Conservation (phyloP, 2,329 filamentous ascomycete species). For the Aspergillus sp. region DNA sequence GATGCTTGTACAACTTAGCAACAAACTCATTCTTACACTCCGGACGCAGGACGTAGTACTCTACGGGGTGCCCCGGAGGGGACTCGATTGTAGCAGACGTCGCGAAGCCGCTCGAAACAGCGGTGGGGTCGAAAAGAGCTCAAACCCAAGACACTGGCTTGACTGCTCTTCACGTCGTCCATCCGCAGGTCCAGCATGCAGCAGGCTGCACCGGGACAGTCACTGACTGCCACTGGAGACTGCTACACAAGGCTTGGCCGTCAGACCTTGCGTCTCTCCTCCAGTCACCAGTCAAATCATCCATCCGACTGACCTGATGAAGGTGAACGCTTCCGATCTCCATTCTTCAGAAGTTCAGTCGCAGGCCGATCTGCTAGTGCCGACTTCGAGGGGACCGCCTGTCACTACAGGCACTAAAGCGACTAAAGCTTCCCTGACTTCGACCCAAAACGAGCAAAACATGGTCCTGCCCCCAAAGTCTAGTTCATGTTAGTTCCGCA, state of each 20-base stretch:
- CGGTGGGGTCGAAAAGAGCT: too few relatives aligned
- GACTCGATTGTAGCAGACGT: not conserved
- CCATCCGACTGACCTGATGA: constrained; percentile 11
- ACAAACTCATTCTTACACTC: not conserved
- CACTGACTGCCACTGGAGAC: not conserved
- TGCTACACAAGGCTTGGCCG: constrained; percentile 20
- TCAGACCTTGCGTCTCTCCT: constrained; percentile 21
- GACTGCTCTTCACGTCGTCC: not conserved
- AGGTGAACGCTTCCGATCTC: not conserved
- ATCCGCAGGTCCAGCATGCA: not conserved
- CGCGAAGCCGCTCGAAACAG: not conserved
- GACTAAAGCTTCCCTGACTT: constrained; percentile 10
- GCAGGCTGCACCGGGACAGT: not conserved
- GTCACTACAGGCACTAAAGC: not conserved
- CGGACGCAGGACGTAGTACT: not conserved
- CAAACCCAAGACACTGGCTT: not conserved
- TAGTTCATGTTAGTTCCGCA: constrained; percentile 14
- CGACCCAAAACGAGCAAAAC: not conserved
- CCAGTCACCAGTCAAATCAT: constrained; percentile 12
- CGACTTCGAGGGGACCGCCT: not conserved
- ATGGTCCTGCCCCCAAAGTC: constrained; percentile 3
- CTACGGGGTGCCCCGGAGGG: not conserved
- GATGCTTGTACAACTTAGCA: not conserved
- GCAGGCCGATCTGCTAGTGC: not conserved
- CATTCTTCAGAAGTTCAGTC: not conserved